Evolutionary conservation across 768 basidiomycete genomes (phyloP).

Genomic region (Leccinum subgranulosum): DNA sequence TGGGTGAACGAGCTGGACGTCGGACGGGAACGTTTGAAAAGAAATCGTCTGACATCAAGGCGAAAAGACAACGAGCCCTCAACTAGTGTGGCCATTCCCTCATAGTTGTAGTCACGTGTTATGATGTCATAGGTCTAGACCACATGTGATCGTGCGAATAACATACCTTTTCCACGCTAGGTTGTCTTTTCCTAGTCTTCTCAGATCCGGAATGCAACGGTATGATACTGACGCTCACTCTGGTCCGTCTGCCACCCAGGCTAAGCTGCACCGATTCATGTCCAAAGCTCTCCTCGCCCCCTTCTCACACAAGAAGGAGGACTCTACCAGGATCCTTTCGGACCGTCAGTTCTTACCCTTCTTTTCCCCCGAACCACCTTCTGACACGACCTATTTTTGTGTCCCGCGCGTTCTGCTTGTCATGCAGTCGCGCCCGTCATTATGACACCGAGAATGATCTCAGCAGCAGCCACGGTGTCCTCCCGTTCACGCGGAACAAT

Average conservation of each 20-base stretch:
- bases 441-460: conserved; percentile 85
- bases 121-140: conserved; percentile 33
- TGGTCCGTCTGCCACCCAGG: conserved; percentile 22
- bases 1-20: conserved; percentile 7
- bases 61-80: not conserved
- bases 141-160: conserved; percentile 18
- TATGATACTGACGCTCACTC: conserved; percentile 2
- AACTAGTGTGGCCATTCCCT: not conserved
- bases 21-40: conserved; percentile 34
- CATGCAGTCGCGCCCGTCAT: conserved; percentile 77
- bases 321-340: conserved; percentile 70
- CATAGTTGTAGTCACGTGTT: conserved; percentile 22
- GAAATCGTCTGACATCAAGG: conserved; percentile 38
- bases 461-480: conserved; percentile 65
- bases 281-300: conserved; percentile 72
- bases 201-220: conserved; percentile 18
- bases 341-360: conserved; percentile 51
- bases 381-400: not conserved
- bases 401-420: not conserved
- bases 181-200: conserved; percentile 1
- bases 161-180: not conserved
- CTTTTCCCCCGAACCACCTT: not conserved
- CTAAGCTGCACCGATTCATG: conserved; percentile 53
- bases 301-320: conserved; percentile 54
- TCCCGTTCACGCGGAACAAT: conserved; percentile 40